These are phyloP conservation scores for Rhizophagus prolifer DNA, from an alignment of 192 early-diverging fungal genomes.

Conservation along the genomic window DNA sequence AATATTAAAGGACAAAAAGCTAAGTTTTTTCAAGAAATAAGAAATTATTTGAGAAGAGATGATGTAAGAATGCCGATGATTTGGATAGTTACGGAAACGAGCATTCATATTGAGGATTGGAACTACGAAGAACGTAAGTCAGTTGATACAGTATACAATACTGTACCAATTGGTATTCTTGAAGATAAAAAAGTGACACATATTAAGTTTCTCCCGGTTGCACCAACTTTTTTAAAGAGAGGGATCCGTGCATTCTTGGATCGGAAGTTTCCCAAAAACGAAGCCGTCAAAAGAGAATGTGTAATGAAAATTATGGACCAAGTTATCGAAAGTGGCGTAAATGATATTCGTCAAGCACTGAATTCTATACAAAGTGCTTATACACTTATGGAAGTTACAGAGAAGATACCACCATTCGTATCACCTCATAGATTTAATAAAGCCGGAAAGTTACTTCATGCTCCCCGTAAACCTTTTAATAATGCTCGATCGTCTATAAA, in stretches of 20 bases:
- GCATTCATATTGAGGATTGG: not conserved
- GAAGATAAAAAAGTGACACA: not conserved
- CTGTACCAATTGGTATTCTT: not conserved
- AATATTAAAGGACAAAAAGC: not conserved
- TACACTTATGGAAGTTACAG: not conserved
- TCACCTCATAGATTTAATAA: not conserved
- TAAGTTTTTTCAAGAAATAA: not conserved
- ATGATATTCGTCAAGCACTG: not conserved
- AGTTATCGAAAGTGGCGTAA: not conserved
- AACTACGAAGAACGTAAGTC: not conserved
- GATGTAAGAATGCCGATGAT: not conserved
- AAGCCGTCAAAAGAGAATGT: not conserved
- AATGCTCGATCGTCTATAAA: not conserved
- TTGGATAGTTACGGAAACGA: not conserved
- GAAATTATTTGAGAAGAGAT: not conserved
- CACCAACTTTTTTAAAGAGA: not conserved
- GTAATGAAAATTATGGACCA: not conserved
- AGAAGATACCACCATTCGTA: not conserved
- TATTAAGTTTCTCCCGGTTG: not conserved
- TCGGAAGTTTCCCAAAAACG: not conserved
- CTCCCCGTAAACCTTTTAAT: not conserved
- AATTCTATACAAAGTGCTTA: not conserved
- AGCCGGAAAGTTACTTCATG: not conserved
- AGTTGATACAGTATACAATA: not conserved
- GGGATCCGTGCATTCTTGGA: not conserved